Percentiles rank a stretch among this genome's conserved stretches.
Evolutionary conservation across 345 rosid species (phyloP).

Genomic region (Psidium guajava): DNA sequence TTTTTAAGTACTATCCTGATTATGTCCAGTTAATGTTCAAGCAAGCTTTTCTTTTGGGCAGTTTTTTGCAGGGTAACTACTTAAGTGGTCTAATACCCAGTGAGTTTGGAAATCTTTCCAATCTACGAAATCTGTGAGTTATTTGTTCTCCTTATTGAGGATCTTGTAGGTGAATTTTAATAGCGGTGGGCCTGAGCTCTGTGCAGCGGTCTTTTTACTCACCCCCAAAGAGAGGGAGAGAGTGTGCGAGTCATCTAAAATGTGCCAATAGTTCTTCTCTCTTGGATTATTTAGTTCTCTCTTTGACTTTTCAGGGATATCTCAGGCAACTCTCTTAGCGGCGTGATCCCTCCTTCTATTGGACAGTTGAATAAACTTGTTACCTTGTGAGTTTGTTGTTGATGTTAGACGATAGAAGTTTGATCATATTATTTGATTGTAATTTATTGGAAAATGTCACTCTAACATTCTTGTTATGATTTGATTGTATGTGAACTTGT

Average conservation of each 20-base stretch:
- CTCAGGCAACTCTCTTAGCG: conserved; percentile 73
- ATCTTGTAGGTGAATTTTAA: not conserved
- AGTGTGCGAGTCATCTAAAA: not conserved
- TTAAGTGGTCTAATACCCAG: conserved; percentile 64
- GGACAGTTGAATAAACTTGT: conserved; percentile 54
- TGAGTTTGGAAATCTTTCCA: conserved; percentile 66
- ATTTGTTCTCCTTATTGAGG: conserved; percentile 3
- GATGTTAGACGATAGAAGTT: not conserved
- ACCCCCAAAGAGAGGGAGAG: not conserved
- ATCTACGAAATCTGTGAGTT: conserved; percentile 63
- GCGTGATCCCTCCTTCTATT: conserved; percentile 63
- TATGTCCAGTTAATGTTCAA: not conserved
- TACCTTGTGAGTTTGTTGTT: conserved; percentile 47
- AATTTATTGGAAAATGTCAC: not conserved
- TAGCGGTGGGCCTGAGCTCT: not conserved
- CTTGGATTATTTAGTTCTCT: not conserved
- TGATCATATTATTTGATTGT: not conserved
- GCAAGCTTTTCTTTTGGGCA: conserved; percentile 10
- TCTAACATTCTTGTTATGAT: not conserved
- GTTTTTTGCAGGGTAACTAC: conserved; percentile 88
- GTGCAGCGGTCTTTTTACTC: not conserved
- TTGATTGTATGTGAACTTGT: conserved; percentile 4
- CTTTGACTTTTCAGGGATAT: conserved; percentile 42
- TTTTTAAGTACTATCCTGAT: not conserved
- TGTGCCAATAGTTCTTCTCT: not conserved